Percentiles rank a stretch among this genome's conserved stretches.
These are phyloP conservation scores for Peribolospora baueri DNA, from an alignment of 768 basidiomycete species.

Conservation along the genomic window DNA sequence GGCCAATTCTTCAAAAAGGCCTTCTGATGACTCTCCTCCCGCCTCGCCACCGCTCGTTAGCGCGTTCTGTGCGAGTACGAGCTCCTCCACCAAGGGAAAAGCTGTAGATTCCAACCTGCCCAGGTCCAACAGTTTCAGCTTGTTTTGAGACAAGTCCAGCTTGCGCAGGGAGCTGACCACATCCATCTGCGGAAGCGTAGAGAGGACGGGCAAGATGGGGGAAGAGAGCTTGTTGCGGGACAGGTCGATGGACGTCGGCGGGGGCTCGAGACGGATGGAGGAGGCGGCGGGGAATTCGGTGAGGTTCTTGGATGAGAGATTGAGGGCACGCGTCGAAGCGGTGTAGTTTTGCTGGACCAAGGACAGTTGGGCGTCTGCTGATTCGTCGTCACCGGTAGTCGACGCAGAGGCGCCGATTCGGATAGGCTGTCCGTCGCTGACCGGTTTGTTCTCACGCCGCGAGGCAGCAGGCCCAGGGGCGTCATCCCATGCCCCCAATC, in stretches of 20 bases:
- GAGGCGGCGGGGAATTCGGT: not conserved
- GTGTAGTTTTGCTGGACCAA: not conserved
- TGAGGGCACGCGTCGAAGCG: not conserved
- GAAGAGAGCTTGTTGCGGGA: not conserved
- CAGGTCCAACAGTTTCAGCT: not conserved
- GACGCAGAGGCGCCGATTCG: not conserved
- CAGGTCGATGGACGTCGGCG: not conserved
- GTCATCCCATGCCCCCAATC: too few relatives aligned
- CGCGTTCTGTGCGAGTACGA: not conserved
- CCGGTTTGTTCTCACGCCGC: not conserved
- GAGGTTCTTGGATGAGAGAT: not conserved
- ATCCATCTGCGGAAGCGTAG: not conserved
- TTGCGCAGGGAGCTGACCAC: not conserved
- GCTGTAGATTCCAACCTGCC: too few relatives aligned
- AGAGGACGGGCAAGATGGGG: not conserved
- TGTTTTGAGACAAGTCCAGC: slow-evolving; percentile 1
- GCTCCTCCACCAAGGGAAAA: too few relatives aligned
- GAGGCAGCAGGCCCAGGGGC: not conserved
- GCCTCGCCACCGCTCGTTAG: not conserved
- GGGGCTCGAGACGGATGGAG: not conserved
- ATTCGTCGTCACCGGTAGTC: too few relatives aligned
- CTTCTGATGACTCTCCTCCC: not conserved
- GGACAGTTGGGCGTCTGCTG: too few relatives aligned
- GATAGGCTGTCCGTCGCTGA: not conserved
- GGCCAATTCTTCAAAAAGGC: not conserved